A percentile compares a stretch with the other conserved stretches of the same genome.
phyloP scores from a whole-genome alignment of 352 stramenopile genomes.

The Globisporangium yorkense region DNA sequence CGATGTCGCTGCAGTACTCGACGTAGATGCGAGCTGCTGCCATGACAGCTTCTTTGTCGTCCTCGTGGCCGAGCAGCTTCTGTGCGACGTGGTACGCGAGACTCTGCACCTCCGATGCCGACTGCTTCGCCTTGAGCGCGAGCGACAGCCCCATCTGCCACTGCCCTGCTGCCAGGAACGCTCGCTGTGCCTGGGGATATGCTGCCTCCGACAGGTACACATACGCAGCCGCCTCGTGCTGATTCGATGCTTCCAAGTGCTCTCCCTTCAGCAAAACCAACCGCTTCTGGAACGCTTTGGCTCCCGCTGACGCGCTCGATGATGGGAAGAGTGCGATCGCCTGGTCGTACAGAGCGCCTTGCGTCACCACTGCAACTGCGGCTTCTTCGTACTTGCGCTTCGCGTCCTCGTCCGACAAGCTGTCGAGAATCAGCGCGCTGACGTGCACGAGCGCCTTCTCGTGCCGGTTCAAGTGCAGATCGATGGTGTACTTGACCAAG shows the following conservation, averaged over 20 bases:
- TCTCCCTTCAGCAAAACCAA: conserved; percentile 48
- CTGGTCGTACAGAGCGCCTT: conserved; percentile 42
- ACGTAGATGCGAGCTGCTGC: conserved; percentile 52
- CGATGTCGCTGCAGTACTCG: conserved; percentile 68
- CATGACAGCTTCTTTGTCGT: conserved; percentile 22
- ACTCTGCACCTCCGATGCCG: conserved; percentile 17
- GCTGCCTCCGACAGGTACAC: conserved; percentile 48
- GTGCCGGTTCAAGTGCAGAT: conserved; percentile 41
- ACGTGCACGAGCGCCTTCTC: conserved; percentile 42
- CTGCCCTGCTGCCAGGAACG: conserved; percentile 45
- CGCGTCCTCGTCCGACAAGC: conserved; percentile 2
- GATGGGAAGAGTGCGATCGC: conserved; percentile 36
- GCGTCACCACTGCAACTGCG: conserved; percentile 35
- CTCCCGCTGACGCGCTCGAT: conserved; percentile 5
- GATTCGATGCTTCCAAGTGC: conserved; percentile 29
- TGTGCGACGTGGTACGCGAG: conserved; percentile 51
- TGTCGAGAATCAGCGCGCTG: conserved; percentile 19
- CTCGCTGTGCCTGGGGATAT: conserved; percentile 32
- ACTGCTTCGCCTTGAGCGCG: conserved; percentile 25
- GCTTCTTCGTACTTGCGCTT: conserved; percentile 22
- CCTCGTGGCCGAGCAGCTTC: conserved; percentile 36
- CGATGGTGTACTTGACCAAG: conserved; percentile 54
- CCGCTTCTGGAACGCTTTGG: conserved; percentile 21
- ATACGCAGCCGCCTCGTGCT: conserved; percentile 50
- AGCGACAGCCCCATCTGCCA: conserved; percentile 63